Evolutionary conservation across 768 basidiomycete species (phyloP).

Genomic region (Ramaria rubella): DNA sequence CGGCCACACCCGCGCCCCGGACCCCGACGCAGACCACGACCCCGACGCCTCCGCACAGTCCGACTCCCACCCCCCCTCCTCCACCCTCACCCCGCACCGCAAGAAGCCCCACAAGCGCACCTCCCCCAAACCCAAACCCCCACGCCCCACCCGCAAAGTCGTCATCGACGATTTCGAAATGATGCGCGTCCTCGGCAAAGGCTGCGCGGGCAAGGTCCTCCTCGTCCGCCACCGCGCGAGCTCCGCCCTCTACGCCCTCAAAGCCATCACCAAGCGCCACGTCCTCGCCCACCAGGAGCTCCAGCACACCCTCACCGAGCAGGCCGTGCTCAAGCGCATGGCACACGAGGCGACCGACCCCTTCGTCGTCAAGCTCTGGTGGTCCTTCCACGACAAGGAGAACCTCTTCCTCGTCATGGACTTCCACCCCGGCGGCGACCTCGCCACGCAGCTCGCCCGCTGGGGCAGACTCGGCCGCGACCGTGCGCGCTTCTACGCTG

Average conservation of each 20-base stretch:
- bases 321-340: constrained; percentile 91
- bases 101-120: not conserved
- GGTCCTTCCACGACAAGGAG: constrained; percentile 97
- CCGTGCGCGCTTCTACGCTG: constrained; percentile 93
- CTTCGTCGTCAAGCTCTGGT: constrained; percentile 93
- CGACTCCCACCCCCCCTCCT: not conserved
- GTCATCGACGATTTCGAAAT: constrained; percentile 91
- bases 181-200: constrained; percentile 93
- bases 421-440: constrained; percentile 93
- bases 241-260: constrained; percentile 78
- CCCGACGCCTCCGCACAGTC: not conserved
- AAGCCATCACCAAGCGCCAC: constrained; percentile 96
- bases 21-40: too few relatives aligned
- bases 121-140: not conserved
- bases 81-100: not conserved
- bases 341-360: constrained; percentile 75
- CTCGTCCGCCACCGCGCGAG: constrained; percentile 78
- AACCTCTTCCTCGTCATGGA: constrained; percentile 98
- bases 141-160: not conserved
- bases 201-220: constrained; percentile 94
- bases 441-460: constrained; percentile 94
- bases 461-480: constrained; percentile 93
- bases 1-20: constrained; percentile 48
- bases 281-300: constrained; percentile 96
- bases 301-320: constrained; percentile 93